A percentile compares a stretch with the other conserved stretches of the same genome.
These are phyloP conservation scores for Pulveroboletus sp. DNA, from an alignment of 768 basidiomycete species.

Conservation along the genomic window DNA sequence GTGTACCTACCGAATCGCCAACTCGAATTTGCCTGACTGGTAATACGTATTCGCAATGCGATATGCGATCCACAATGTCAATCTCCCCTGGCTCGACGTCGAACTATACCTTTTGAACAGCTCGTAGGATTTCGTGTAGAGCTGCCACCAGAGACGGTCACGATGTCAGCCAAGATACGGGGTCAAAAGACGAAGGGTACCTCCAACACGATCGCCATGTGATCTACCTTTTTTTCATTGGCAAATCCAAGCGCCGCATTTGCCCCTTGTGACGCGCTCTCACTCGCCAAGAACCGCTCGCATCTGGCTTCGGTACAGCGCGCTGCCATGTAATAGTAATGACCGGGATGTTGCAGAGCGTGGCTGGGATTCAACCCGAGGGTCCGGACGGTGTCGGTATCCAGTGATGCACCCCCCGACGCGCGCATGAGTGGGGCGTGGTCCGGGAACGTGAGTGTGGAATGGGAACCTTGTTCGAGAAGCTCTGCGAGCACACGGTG, in stretches of 20 bases:
- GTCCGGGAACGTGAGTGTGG: conserved; percentile 57
- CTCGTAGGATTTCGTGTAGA: conserved; percentile 94
- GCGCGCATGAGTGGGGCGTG: conserved; percentile 42
- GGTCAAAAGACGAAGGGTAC: conserved; percentile 32
- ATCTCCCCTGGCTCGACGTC: conserved; percentile 57
- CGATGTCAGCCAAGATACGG: background rate
- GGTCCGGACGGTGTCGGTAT: conserved; percentile 55
- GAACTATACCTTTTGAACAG: conserved; percentile 77
- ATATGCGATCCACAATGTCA: conserved; percentile 88
- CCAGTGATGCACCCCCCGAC: conserved; percentile 32
- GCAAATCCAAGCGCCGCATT: conserved; percentile 62
- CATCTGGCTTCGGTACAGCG: conserved; percentile 76
- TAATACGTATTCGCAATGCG: conserved; percentile 87
- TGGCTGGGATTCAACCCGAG: conserved; percentile 76
- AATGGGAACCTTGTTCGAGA: conserved; percentile 72
- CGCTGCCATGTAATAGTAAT: conserved; percentile 86
- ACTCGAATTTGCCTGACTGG: conserved; percentile 73
- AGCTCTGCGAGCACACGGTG: conserved; percentile 89
- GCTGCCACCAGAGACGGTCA: conserved; percentile 36
- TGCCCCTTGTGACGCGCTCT: conserved; percentile 37
- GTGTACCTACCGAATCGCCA: conserved; percentile 70
- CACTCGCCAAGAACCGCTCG: conserved; percentile 57
- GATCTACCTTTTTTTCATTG: conserved; percentile 93
- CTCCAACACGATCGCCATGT: conserved; percentile 78
- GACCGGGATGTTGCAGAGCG: conserved; percentile 82